Base-by-base conservation (phyloP, 2,329 filamentous ascomycete species). In the Ascocoryne sarcoides region DNA sequence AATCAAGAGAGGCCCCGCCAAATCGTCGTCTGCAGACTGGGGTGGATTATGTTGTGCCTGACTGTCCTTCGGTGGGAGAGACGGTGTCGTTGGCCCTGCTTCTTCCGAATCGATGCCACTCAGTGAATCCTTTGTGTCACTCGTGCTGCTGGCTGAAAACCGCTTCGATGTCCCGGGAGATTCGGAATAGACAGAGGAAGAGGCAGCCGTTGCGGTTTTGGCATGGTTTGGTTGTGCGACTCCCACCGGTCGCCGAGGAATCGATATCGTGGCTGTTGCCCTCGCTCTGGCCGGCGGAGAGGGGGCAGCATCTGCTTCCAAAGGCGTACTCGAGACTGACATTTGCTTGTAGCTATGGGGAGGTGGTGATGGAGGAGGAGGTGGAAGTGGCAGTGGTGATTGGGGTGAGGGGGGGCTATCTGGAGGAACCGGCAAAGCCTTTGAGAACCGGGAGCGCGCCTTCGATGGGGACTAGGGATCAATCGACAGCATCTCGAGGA, bases 201-300 rank as follows among this genome's bases (percentile, higher is more conserved):
- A 35, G 9, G 52, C 54, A n/a, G 37, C 28, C n/a, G 43, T 31
- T 35, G 43, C 44, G 9, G 44, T 14, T 8, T 36, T 39, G 3
- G 39, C 42, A n/a, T n/a, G n/a, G n/a, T n/a, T n/a, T n/a, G n/a
- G n/a, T 16, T 40, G 30, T 35, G 39, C 40, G 9, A 42, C 41
- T 31, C 53, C 53, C n/a, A 59, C 51, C 2, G 55, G 49, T 18
- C 53, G 44, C 19, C 54, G 53, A 20, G 50, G 46, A 23, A 57
- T 57, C 3, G 42, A 19, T 37, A 49, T 52, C 5, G 46, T 15
- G 10, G 44, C 36, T 10, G 46, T 29, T 39, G 37, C 34, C 5
- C 33, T 42, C 21, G 46, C 44, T 30, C 47, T 48, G 14, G 51
- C 47, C 8, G 51, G 36, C 10, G 50, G 43, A 41, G 54, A 32